Percentiles rank a stretch among this genome's conserved stretches.
Evolutionary conservation across 176 grass and related monocot species (phyloP).

Genomic region (Ensete ventricosum): DNA sequence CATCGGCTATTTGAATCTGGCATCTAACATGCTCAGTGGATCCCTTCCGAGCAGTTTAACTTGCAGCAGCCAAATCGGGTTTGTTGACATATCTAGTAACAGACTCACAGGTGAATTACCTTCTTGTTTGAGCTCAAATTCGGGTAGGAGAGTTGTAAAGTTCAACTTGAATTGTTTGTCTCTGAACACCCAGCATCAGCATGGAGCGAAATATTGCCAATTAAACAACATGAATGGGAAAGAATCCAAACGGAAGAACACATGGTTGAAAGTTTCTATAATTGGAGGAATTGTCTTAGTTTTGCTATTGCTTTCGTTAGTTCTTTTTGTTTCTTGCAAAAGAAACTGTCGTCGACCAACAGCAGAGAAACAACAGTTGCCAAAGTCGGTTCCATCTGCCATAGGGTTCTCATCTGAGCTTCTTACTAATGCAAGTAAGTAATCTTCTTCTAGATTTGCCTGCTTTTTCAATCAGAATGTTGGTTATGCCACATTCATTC

Average conservation of each 20-base stretch:
- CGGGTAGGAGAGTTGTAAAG: conserved; percentile 69
- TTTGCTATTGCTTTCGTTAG: conserved; percentile 49
- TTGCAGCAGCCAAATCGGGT: conserved; percentile 63
- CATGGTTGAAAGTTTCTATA: conserved; percentile 43
- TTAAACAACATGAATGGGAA: conserved; percentile 21
- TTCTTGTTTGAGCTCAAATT: conserved; percentile 61
- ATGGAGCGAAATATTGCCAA: conserved; percentile 50
- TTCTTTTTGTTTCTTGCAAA: conserved; percentile 53
- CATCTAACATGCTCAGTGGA: conserved; percentile 80
- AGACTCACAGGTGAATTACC: conserved; percentile 60
- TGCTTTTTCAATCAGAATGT: not conserved
- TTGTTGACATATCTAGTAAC: conserved; percentile 80
- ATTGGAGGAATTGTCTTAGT: conserved; percentile 51
- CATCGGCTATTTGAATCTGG: conserved; percentile 86
- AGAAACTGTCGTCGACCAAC: conserved; percentile 46
- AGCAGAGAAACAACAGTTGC: conserved; percentile 54
- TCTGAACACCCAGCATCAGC: conserved; percentile 44
- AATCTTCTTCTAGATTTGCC: conserved; percentile 9
- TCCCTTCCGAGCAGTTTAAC: conserved; percentile 51
- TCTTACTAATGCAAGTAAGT: conserved; percentile 86
- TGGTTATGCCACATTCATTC: too few relatives aligned
- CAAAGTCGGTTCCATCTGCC: conserved; percentile 43
- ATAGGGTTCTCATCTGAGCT: conserved; percentile 70
- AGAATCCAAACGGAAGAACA: conserved; percentile 29
- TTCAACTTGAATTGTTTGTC: conserved; percentile 75